Evolutionary conservation across 1,284 basidiomycete genomes (phyloP).

Genomic region (Cryptococcus wingfieldii): DNA sequence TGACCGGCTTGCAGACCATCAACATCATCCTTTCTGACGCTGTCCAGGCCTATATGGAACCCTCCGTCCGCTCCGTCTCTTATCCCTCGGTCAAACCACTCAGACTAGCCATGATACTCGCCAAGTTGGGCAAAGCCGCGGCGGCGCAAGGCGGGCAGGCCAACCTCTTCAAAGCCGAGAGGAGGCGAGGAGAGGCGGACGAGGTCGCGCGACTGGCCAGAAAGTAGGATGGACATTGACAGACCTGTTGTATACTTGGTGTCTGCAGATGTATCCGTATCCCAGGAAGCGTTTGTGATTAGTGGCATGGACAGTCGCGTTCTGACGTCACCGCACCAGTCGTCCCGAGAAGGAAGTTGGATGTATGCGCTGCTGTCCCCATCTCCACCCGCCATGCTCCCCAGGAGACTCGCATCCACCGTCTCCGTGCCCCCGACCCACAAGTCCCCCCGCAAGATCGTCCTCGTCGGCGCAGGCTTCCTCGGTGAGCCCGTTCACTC

Average conservation of each 20-base stretch:
- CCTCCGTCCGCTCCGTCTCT: conserved; percentile 65
- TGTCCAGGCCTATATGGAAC: conserved; percentile 73
- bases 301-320: too few species aligned
- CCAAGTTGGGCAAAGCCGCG: conserved; percentile 67
- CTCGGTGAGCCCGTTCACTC: conserved; percentile 51
- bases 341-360: too few species aligned
- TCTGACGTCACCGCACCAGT: too few species aligned
- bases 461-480: conserved; percentile 64
- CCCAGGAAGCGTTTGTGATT: too few species aligned
- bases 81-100: conserved; percentile 70
- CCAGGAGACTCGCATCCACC: conserved; percentile 18
- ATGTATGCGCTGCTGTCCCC: too few species aligned
- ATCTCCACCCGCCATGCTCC: conserved; percentile 8
- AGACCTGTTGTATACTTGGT: background rate
- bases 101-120: conserved; percentile 67
- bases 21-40: conserved; percentile 69
- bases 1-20: conserved; percentile 58
- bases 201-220: conserved; percentile 38
- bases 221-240: conserved; percentile 1
- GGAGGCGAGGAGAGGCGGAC: conserved; percentile 73
- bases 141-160: conserved; percentile 52
- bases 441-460: conserved; percentile 50
- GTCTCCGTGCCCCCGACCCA: conserved; percentile 4
- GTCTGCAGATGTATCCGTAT: background rate
- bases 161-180: conserved; percentile 56